Base-by-base conservation (phyloP, 768 basidiomycete species). In the Phylloporus scabripes region DNA sequence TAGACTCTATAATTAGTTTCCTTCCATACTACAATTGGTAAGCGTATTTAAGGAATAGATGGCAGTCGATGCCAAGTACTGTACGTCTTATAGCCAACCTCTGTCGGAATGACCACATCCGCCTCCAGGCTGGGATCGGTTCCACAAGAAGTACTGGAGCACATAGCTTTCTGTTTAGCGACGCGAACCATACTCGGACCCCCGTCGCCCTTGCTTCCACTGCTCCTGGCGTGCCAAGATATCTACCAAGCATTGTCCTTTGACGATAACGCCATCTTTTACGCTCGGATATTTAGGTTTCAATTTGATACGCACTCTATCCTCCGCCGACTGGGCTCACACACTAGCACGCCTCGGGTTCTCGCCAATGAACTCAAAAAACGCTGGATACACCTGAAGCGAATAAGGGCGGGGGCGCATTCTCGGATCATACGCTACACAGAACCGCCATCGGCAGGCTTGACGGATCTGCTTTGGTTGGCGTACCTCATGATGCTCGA, bases 401-500 rank as follows among this genome's bases (percentile, higher is more conserved):
- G 75, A 41, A 75, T 92, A 48, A 78, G 77, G 28, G 60, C 61
- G 5, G 72, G 73, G 40, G 49, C 57, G 3, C 38, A 53, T 31
- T 56, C 60, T 31, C 54, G 58, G 36, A 46, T 29, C 9, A 29
- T 59, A 42, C 52, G 21, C 15, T 37, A 51, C 12, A 47, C 60
- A 1, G 62, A 57, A 34, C 57, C 23, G 14, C n/a, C 38, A 2
- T 42, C 43, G n/a, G 6, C 43, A 4, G 43, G n/a, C n/a, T 40
- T 45, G 32, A 31, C 41, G 36, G 72, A 80, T n/a, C 60, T 79
- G 12, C 75, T 91, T 5, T 85, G 81, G 73, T 76, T 77, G 24
- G 76, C 81, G 23, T 90, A 85, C 60, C 67, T 87, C 32, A 81
- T 92, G 81, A 77, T 90, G 74, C 70, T 92, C 41, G 90, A 92